Percentiles rank a stretch among this genome's conserved stretches.
Conservation (phyloP, 1,284 basidiomycete species). For the Marasmius fiardii region DNA sequence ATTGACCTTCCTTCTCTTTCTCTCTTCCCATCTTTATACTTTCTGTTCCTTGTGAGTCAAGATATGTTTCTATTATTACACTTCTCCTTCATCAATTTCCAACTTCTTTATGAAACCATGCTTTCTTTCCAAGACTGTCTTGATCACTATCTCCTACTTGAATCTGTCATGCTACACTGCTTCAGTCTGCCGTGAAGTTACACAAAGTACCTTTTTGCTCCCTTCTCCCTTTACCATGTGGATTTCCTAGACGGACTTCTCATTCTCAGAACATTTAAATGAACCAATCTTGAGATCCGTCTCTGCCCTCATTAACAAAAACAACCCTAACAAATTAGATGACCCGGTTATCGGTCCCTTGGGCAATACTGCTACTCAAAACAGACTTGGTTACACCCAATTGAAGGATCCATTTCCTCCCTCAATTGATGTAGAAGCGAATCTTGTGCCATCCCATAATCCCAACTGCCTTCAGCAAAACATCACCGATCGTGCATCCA, state of each 20-base stretch:
- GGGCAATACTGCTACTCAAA: slow-evolving; percentile 57
- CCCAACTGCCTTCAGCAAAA: slow-evolving; percentile 64
- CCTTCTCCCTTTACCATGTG: slow-evolving; percentile 6
- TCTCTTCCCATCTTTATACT: slow-evolving; percentile 41
- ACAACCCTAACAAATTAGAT: slow-evolving; percentile 59
- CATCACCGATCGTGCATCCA: slow-evolving; percentile 65
- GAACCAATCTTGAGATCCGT: slow-evolving; percentile 53
- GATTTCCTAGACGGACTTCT: background rate
- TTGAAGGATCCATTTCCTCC: slow-evolving; percentile 24
- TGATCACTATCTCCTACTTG: slow-evolving; percentile 35
- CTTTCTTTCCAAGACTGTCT: slow-evolving; percentile 37
- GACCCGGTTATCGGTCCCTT: slow-evolving; percentile 68
- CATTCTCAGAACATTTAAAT: slow-evolving; percentile 59
- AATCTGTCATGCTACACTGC: slow-evolving; percentile 32
- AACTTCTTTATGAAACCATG: slow-evolving; percentile 31
- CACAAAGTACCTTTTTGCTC: slow-evolving; percentile 48
- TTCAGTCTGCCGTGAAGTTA: slow-evolving; percentile 51
- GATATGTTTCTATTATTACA: too few relatives aligned
- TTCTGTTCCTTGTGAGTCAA: slow-evolving; percentile 33
- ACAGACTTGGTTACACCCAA: slow-evolving; percentile 50
- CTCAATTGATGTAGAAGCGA: background rate
- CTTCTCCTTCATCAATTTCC: slow-evolving; percentile 2
- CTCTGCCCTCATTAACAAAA: slow-evolving; percentile 39
- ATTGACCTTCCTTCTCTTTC: slow-evolving; percentile 13
- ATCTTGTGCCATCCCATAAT: too few relatives aligned